phyloP scores from a whole-genome alignment of 169 alveolate species.

The Toxoplasma gondii region DNA sequence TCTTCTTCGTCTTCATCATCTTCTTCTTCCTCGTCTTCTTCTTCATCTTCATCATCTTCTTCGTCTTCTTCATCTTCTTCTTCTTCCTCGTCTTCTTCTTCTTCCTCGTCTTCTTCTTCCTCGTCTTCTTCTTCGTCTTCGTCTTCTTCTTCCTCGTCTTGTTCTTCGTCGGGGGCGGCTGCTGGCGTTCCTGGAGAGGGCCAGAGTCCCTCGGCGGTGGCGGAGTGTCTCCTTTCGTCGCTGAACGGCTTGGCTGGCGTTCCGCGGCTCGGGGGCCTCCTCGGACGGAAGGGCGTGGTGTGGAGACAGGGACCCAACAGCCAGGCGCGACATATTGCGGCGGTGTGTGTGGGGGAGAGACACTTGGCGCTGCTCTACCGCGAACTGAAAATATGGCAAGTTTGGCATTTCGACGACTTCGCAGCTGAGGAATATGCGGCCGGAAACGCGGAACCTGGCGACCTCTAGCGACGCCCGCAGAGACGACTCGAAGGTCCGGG shows the following conservation, averaged over 20 bases:
- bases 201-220: background rate
- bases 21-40: too few relatives aligned
- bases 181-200: too few relatives aligned
- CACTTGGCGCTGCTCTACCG: slow-evolving; percentile 49
- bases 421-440: background rate
- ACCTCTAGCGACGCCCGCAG: background rate
- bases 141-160: too few relatives aligned
- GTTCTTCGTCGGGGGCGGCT: too few relatives aligned
- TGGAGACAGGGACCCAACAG: slow-evolving; percentile 64
- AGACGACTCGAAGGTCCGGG: background rate
- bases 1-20: too few relatives aligned
- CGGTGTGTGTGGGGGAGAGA: slow-evolving; percentile 64
- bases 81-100: too few relatives aligned
- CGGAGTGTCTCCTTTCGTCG: background rate
- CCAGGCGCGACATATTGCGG: slow-evolving; percentile 64
- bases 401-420: slow-evolving; percentile 44
- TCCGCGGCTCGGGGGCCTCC: slow-evolving; percentile 58
- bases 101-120: too few relatives aligned
- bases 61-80: too few relatives aligned
- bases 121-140: too few relatives aligned
- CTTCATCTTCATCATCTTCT: too few relatives aligned
- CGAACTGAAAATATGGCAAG: slow-evolving; percentile 62
- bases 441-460: background rate
- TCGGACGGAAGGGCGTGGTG: slow-evolving; percentile 57
- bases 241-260: background rate